A percentile compares a stretch with the other conserved stretches of the same genome.
These are phyloP conservation scores for Pelargonium fulgidum DNA, from an alignment of 441 rosid genomes.

Conservation along the genomic window DNA sequence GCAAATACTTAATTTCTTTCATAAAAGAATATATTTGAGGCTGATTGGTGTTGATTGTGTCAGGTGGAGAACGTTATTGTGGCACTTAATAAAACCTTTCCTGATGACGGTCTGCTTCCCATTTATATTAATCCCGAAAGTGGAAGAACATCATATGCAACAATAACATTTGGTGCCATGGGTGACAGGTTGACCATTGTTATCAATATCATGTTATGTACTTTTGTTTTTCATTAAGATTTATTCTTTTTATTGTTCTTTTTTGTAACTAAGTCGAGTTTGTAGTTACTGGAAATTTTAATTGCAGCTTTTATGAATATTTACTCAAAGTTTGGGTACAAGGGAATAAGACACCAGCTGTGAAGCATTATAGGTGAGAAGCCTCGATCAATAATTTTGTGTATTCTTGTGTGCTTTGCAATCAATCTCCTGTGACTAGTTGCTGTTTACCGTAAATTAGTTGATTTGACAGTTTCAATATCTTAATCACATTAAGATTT, in stretches of 20 bases:
- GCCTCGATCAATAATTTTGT: neutral
- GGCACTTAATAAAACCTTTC: constrained; percentile 61
- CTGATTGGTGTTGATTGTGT: constrained; percentile 20
- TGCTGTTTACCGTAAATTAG: neutral
- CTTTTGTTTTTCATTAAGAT: neutral
- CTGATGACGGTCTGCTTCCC: constrained; percentile 89
- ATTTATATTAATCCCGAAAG: constrained; percentile 67
- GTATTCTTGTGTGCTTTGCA: too few species aligned
- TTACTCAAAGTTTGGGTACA: constrained; percentile 96
- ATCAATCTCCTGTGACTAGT: neutral
- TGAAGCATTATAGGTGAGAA: constrained; percentile 68
- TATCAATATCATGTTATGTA: neutral
- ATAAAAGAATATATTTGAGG: neutral
- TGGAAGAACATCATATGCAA: constrained; percentile 53
- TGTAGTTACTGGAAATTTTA: neutral
- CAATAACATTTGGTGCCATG: constrained; percentile 94
- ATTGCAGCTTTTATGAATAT: constrained; percentile 88
- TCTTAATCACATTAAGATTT: neutral
- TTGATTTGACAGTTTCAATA: neutral
- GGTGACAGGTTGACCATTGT: constrained; percentile 62
- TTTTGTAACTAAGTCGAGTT: neutral
- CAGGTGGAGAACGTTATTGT: constrained; percentile 78
- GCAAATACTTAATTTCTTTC: too few species aligned
- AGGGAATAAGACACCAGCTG: constrained; percentile 73
- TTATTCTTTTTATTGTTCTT: neutral